phyloP scores from a whole-genome alignment of 2,329 filamentous ascomycete genomes.

The Simplicillium aogashimaense region DNA sequence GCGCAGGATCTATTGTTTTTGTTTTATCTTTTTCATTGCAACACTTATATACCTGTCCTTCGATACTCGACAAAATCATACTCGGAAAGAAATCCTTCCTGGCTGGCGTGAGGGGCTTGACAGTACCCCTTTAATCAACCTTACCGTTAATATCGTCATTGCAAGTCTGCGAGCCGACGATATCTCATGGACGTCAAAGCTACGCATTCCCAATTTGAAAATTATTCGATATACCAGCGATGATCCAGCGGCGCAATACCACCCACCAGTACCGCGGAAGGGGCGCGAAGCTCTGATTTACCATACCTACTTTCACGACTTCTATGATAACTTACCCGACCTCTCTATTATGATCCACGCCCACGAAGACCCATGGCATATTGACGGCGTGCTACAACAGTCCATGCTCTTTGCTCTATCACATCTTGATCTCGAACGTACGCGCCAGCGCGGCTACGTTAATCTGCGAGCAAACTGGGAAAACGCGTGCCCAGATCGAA shows the following conservation, averaged over 20 bases:
- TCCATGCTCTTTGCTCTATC: constrained; percentile 20
- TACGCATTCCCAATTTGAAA: constrained; percentile 20
- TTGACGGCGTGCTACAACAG: constrained; percentile 21
- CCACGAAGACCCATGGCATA: constrained; percentile 33
- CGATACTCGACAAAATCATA: too few relatives aligned
- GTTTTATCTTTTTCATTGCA: too few relatives aligned
- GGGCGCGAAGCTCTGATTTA: constrained; percentile 56
- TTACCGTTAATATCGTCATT: constrained; percentile 19
- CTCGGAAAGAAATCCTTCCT: too few relatives aligned
- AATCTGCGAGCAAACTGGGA: constrained; percentile 46
- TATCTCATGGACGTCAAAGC: constrained; percentile 17
- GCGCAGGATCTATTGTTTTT: too few relatives aligned
- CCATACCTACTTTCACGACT: constrained; percentile 50
- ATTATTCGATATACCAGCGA: constrained; percentile 39
- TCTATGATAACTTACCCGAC: constrained; percentile 49
- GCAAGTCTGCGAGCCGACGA: constrained; percentile 16
- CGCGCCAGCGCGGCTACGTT: constrained; percentile 39
- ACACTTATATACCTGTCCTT: too few relatives aligned
- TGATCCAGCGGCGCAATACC: constrained; percentile 31
- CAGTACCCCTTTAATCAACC: constrained; percentile 2
- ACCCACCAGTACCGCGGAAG: constrained; percentile 42
- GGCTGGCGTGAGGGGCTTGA: too few relatives aligned
- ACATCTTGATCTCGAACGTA: constrained; percentile 21
- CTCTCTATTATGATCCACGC: constrained; percentile 53
- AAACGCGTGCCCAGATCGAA: constrained; percentile 44